These are phyloP conservation scores for Lagenaria siceraria DNA, from an alignment of 306 rosid genomes.

Conservation along the genomic window DNA sequence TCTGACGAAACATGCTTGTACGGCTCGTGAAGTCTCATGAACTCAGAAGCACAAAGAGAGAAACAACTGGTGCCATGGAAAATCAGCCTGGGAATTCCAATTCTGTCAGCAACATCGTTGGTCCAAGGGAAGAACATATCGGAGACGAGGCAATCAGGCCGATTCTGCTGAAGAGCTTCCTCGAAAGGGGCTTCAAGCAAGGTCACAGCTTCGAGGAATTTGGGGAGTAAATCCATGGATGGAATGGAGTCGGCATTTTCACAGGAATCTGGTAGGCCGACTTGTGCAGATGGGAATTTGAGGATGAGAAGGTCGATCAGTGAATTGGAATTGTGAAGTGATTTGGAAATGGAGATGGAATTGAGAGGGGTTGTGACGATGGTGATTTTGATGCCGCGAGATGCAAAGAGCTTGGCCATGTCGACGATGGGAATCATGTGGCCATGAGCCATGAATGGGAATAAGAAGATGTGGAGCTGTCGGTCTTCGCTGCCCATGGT, in stretches of 20 bases:
- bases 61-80: conserved; percentile 43
- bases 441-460: conserved; percentile 16
- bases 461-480: conserved; percentile 7
- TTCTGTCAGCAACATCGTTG: conserved; percentile 25
- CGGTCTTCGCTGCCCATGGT: background rate
- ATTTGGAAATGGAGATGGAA: background rate
- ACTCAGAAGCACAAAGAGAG: conserved; percentile 17
- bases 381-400: background rate
- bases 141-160: conserved; percentile 31
- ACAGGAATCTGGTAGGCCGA: conserved; percentile 35
- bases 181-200: conserved; percentile 26
- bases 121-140: conserved; percentile 42
- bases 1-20: conserved; percentile 23
- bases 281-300: conserved; percentile 19
- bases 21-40: conserved; percentile 25
- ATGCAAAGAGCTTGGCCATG: conserved; percentile 6
- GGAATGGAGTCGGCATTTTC: conserved; percentile 22
- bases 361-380: conserved; percentile 9
- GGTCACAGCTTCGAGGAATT: conserved; percentile 16
- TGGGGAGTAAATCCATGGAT: background rate
- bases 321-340: background rate
- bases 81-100: conserved; percentile 39
- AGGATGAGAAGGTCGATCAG: background rate
- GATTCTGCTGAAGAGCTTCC: conserved; percentile 15
- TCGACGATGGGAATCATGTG: conserved; percentile 7